These are phyloP conservation scores for Paramecium primaurelia DNA, from an alignment of 73 alveolate genomes.

Conservation along the genomic window DNA sequence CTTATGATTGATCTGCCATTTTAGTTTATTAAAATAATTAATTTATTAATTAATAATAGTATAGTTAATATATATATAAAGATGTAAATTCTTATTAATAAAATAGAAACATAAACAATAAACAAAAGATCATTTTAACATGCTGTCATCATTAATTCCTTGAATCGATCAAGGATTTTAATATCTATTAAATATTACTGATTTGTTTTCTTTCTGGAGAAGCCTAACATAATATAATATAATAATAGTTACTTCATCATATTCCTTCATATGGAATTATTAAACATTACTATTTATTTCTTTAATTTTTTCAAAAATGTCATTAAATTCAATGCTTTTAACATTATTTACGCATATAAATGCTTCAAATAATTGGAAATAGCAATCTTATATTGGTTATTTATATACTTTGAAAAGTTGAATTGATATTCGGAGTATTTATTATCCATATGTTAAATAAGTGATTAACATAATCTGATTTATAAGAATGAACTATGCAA, in stretches of 20 bases:
- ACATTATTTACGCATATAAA: neutral
- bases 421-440: neutral
- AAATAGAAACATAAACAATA: neutral
- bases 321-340: neutral
- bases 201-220: neutral
- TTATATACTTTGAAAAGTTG: neutral
- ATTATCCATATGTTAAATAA: neutral
- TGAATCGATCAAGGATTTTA: neutral
- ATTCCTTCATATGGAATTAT: neutral
- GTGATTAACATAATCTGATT: neutral
- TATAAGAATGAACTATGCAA: neutral
- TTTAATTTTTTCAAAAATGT: neutral
- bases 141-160: neutral
- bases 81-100: neutral
- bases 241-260: neutral
- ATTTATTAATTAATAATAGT: neutral
- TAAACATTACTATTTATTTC: neutral
- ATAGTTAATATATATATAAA: neutral
- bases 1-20: neutral
- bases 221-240: neutral
- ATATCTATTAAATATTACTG: neutral
- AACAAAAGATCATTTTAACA: neutral
- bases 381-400: neutral
- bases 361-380: neutral
- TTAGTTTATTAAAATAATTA: neutral